Evolutionary conservation across 352 stramenopile genomes (phyloP).

Genomic region (Phytophthora macrochlamydospora): DNA sequence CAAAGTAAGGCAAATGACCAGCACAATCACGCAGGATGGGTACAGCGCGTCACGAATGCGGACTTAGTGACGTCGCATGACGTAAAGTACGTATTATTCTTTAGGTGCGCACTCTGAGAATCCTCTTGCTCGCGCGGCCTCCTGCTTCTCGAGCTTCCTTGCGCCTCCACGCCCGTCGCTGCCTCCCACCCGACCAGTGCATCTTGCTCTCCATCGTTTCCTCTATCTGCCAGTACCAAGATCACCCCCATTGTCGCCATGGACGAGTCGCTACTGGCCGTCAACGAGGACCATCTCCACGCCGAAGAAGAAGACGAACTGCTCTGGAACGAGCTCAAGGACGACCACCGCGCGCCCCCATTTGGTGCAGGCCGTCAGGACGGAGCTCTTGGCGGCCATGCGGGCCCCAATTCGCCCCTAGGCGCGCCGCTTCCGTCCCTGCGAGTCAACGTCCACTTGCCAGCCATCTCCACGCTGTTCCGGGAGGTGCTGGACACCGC

Average conservation of each 20-base stretch:
- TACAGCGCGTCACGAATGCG: conserved; percentile 23
- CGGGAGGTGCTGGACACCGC: conserved; percentile 67
- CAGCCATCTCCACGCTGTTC: conserved; percentile 80
- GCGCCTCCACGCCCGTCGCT: not conserved
- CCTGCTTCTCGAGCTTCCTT: not conserved
- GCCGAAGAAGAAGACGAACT: conserved; percentile 71
- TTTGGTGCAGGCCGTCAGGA: conserved; percentile 25
- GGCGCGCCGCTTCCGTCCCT: conserved; percentile 59
- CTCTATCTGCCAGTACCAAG: conserved; percentile 6
- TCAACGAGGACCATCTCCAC: conserved; percentile 36
- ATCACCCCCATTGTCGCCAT: conserved; percentile 27
- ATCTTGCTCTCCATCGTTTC: conserved; percentile 12
- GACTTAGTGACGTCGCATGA: conserved; percentile 8
- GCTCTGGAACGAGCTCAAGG: conserved; percentile 82
- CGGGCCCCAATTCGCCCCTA: not conserved
- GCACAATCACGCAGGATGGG: conserved; percentile 25
- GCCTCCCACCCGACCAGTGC: not conserved
- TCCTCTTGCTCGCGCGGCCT: not conserved
- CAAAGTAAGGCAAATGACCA: conserved; percentile 28
- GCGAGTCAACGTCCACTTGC: conserved; percentile 72
- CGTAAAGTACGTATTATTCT: conserved; percentile 1
- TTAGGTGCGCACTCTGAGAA: conserved; percentile 2
- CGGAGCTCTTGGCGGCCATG: conserved; percentile 36
- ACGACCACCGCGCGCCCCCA: conserved; percentile 44
- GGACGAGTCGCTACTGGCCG: conserved; percentile 70